Evolutionary conservation across 1,139 yeast species (phyloP).

Genomic region (Tardiomyces digboiensis): DNA sequence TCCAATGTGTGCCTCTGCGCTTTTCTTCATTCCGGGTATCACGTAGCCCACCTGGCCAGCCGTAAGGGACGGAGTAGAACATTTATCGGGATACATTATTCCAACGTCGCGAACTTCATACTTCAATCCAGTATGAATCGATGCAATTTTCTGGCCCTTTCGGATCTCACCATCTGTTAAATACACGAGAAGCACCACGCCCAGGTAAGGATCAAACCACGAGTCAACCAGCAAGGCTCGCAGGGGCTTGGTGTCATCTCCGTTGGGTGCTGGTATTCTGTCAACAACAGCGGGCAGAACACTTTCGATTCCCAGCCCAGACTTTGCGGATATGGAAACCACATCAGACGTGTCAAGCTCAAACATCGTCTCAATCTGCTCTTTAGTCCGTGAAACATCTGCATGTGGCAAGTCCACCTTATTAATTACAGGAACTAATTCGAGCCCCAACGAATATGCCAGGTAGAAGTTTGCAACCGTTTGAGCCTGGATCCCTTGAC

Average conservation of each 20-base stretch:
- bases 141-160: conserved; percentile 64
- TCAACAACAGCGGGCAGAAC: conserved; percentile 74
- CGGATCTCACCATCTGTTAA: conserved; percentile 74
- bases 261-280: conserved; percentile 66
- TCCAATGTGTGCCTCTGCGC: conserved; percentile 82
- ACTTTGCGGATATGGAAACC: conserved; percentile 84
- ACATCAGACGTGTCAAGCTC: conserved; percentile 71
- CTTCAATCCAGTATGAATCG: conserved; percentile 66
- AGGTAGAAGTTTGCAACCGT: conserved; percentile 41
- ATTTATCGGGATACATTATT: conserved; percentile 85
- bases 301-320: conserved; percentile 69
- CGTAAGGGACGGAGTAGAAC: conserved; percentile 46
- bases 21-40: conserved; percentile 87
- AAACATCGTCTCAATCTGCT: conserved; percentile 76
- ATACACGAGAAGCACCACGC: conserved; percentile 83
- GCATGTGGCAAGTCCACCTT: conserved; percentile 84
- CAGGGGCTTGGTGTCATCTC: conserved; percentile 45
- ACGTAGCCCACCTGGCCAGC: conserved; percentile 96
- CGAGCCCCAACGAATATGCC: conserved; percentile 38
- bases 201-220: conserved; percentile 92
- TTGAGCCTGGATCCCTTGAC: conserved; percentile 65
- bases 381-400: conserved; percentile 69
- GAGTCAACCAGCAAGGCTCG: conserved; percentile 85
- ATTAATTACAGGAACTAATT: conserved; percentile 58
- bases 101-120: conserved; percentile 93